Base-by-base conservation (phyloP, 176 grass and related monocot species). In the Oryza glumipatula region DNA sequence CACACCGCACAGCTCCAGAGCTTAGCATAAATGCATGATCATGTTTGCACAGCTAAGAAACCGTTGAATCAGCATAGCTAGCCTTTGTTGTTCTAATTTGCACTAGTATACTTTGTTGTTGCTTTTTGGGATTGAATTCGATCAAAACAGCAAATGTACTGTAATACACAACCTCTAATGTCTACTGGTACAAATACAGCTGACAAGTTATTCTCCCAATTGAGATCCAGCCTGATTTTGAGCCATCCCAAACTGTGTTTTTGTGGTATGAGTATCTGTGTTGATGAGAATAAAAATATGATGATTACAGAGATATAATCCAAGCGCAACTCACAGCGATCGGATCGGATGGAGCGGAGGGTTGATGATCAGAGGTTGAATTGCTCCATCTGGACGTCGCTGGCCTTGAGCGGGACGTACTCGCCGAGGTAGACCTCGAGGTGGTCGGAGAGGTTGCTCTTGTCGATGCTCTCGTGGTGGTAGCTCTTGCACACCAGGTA, bases 401-500 rank as follows among this genome's bases (percentile, higher is more conserved):
- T 92, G 10, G 93, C 89, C 81, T 86, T 99, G 76, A 99, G 85
- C 5, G 96, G 96, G 70, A 81, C 91, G 14, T 96, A 99, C 30
- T 99, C 96, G 15, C 96, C 90, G 17, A 97, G 85, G 80, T 97
- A 94, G 12, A 92, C 95, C 88, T 97, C 95, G 21, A 97, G 82
- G 66, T 97, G 95, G 69, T 97, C 93, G 12, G 93, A 91, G 83
- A 98, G 82, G 61, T 86, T 92, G 61, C 91, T 76, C 81, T 88
- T 95, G 83, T 99, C 96, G 71, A 99, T 89, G 93, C 89, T 96
- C 91, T 99, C 93, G 9, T 96, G 89, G 86, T 94, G 96, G 45
- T 94, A 94, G 52, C 89, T 89, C 86, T 99, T 96, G 88, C 96
- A 99, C 8, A 99, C 96, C 43, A 99, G 88, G 86, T 96, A 99